A percentile compares a stretch with the other conserved stretches of the same genome.
These are phyloP conservation scores for Sugiyamaella marilandica DNA, from an alignment of 805 yeast genomes.

Conservation along the genomic window DNA sequence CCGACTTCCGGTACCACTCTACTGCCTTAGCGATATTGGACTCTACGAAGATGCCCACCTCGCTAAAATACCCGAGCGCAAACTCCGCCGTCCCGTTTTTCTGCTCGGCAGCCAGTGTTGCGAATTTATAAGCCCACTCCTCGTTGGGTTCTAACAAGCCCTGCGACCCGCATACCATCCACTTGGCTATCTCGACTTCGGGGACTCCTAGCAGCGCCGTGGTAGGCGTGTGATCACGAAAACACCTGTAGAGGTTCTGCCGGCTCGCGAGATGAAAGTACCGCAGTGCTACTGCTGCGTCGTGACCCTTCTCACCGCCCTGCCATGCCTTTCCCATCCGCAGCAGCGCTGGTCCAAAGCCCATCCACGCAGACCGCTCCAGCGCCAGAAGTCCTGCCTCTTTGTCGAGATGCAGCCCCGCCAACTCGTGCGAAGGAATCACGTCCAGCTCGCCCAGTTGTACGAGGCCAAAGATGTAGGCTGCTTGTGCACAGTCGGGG, in stretches of 20 bases:
- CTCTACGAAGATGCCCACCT: constrained; percentile 57
- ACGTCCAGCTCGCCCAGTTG: constrained; percentile 31
- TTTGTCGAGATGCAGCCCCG: constrained; percentile 9
- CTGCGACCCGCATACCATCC: constrained; percentile 69
- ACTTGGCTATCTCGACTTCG: constrained; percentile 40
- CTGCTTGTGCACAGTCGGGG: constrained; percentile 37
- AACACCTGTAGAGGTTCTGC: constrained; percentile 30
- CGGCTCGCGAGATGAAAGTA: constrained; percentile 33
- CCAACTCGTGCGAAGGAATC: neutral
- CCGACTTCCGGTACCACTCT: constrained; percentile 50
- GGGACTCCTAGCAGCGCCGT: constrained; percentile 30
- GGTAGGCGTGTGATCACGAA: constrained; percentile 13
- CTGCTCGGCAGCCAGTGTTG: constrained; percentile 55
- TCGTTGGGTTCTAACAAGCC: constrained; percentile 51
- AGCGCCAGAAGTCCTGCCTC: constrained; percentile 29
- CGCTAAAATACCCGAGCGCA: constrained; percentile 63
- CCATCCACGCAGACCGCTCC: constrained; percentile 35
- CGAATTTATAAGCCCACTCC: constrained; percentile 64
- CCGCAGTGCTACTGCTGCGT: constrained; percentile 30
- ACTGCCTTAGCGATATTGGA: constrained; percentile 41
- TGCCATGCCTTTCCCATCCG: constrained; percentile 37
- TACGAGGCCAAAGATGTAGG: constrained; percentile 35
- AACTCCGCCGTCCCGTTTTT: constrained; percentile 61
- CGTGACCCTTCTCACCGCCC: constrained; percentile 31
- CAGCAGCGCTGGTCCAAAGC: constrained; percentile 34